These are phyloP conservation scores for Aspergillus sergii DNA, from an alignment of 2,329 filamentous ascomycete genomes.

Conservation along the genomic window DNA sequence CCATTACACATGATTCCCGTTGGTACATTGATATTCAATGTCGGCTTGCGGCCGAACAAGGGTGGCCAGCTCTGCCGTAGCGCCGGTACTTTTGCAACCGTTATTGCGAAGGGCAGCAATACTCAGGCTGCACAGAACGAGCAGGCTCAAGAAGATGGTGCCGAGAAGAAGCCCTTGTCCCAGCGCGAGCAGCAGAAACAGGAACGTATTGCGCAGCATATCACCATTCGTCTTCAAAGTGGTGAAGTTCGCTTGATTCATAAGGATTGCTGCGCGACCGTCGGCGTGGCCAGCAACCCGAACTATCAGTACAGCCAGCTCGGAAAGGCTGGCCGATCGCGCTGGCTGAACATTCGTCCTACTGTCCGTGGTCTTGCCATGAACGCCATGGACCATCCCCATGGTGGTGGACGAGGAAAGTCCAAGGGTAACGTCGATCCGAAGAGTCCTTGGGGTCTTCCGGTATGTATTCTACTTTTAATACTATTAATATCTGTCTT, in stretches of 20 bases:
- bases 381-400: constrained; percentile 98
- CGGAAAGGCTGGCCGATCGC: constrained; percentile 90
- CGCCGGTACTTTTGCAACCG: constrained; percentile 86
- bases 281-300: constrained; percentile 91
- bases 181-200: constrained; percentile 44
- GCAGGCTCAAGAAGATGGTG: constrained; percentile 45
- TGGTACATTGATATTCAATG: constrained; percentile 88
- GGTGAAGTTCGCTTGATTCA: constrained; percentile 88
- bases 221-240: constrained; percentile 85
- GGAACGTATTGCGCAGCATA: constrained; percentile 71
- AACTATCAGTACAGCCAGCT: constrained; percentile 88
- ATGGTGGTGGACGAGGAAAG: constrained; percentile 98
- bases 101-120: constrained; percentile 78
- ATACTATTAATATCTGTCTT: constrained; percentile 3
- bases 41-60: constrained; percentile 72
- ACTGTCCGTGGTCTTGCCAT: constrained; percentile 97
- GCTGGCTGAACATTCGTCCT: constrained; percentile 92
- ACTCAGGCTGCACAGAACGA: constrained; percentile 61
- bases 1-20: constrained; percentile 95
- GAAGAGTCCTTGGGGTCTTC: constrained; percentile 93
- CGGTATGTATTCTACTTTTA: constrained; percentile 63
- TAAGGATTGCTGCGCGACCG: constrained; percentile 90
- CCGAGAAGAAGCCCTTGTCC: constrained; percentile 36
- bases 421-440: constrained; percentile 97
- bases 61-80: constrained; percentile 91